A percentile compares a stretch with the other conserved stretches of the same genome.
Evolutionary conservation across 352 stramenopile species (phyloP).

Genomic region (Pythium oligandrum): DNA sequence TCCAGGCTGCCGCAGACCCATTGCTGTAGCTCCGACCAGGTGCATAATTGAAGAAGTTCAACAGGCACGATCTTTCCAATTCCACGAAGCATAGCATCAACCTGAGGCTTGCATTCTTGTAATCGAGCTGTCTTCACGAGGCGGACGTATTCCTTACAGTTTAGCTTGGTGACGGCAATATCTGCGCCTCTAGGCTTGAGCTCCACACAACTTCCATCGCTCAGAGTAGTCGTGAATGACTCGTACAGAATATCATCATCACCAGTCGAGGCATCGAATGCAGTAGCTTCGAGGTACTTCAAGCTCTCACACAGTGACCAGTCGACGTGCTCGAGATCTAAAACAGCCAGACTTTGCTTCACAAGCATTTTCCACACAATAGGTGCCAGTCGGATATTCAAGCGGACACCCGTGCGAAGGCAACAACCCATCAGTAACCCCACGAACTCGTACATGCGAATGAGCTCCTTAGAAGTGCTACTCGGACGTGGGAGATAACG

Average conservation of each 20-base stretch:
- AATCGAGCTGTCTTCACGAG: slow-evolving; percentile 57
- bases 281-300: slow-evolving; percentile 19
- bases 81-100: slow-evolving; percentile 67
- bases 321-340: slow-evolving; percentile 63
- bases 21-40: slow-evolving; percentile 75
- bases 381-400: slow-evolving; percentile 67
- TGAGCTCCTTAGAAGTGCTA: slow-evolving; percentile 42
- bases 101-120: slow-evolving; percentile 70
- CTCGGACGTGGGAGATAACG: slow-evolving; percentile 57
- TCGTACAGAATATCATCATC: slow-evolving; percentile 43
- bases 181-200: slow-evolving; percentile 39
- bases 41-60: slow-evolving; percentile 64
- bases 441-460: slow-evolving; percentile 77
- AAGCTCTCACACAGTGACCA: slow-evolving; percentile 29
- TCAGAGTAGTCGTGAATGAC: slow-evolving; percentile 69
- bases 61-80: slow-evolving; percentile 67
- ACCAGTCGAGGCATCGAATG: slow-evolving; percentile 2
- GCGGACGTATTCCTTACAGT: slow-evolving; percentile 67
- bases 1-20: slow-evolving; percentile 75
- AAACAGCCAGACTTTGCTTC: slow-evolving; percentile 53
- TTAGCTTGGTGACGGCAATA: slow-evolving; percentile 60
- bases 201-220: slow-evolving; percentile 60
- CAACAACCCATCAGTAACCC: slow-evolving; percentile 76
- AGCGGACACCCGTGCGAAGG: slow-evolving; percentile 63
- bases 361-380: slow-evolving; percentile 81